Base-by-base conservation (phyloP, 2,329 filamentous ascomycete species). In the Alternaria conjuncta region DNA sequence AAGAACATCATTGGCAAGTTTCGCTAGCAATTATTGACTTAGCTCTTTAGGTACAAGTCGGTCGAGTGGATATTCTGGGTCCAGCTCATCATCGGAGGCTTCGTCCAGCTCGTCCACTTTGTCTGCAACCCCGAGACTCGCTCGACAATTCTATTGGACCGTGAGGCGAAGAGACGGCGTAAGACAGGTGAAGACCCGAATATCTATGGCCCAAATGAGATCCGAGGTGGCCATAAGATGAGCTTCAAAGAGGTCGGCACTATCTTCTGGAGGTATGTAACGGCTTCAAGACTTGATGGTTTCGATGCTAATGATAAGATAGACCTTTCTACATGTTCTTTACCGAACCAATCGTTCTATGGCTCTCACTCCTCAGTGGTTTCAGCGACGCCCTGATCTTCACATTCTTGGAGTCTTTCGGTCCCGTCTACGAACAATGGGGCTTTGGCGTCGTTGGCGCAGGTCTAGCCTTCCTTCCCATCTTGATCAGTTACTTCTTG, bases 351-450 rank as follows among this genome's bases (percentile, higher is more conserved):
- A 93, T 93, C 63, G 91, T 93, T 11, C 82, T 91, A 15, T 87
- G 86, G 41, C 82, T 93, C 6, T 92, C 90, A 2, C 84, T 93
- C 1, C 87, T 93, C 6, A 90, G 87, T 4, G 90, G 90, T 30
- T 93, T 93, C 82, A 88, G 86, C 10, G 91, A 93, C 63, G 90
- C 90, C 3, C 85, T 93, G 5, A 92, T 93, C 79, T 93, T 93
- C 82, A 92, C 90, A 79, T 91, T 91, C 75, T 87, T 93, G 55
- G 89, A 92, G 75, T 90, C 88, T 0, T 92, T 92, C 70, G 79
- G 81, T 1, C 82, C 90, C 2, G 89, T 93, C 2, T 91, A 91
- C 71, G 79, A 82, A 15, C 88, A 92, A 74, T 93, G 89, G 89
- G 75, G 79, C 20, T 92, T 92, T 66, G 80, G 80, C 28, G 83